Evolutionary conservation across 805 yeast species (phyloP).

Genomic region (Saccharomycopsis sp.): DNA sequence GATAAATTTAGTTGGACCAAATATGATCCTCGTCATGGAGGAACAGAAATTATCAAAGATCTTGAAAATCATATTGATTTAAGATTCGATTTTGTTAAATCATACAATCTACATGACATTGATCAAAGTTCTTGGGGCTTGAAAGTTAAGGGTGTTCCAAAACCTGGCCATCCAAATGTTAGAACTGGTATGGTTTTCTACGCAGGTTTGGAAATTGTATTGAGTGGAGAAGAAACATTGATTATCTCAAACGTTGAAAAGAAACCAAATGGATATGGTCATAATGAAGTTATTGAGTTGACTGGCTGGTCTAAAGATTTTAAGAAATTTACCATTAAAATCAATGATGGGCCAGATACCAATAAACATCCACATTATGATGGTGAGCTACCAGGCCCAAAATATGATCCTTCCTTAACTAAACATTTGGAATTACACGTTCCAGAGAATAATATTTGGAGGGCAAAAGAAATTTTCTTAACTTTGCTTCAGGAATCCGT

Average conservation of each 20-base stretch:
- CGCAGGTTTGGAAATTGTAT: conserved; percentile 58
- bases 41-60: conserved; percentile 70
- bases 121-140: conserved; percentile 73
- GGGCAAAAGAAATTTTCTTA: conserved; percentile 66
- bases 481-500: conserved; percentile 66
- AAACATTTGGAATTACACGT: conserved; percentile 64
- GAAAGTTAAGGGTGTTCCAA: conserved; percentile 60
- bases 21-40: conserved; percentile 86
- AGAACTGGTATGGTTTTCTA: conserved; percentile 70
- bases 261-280: conserved; percentile 26
- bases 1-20: conserved; percentile 76
- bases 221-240: conserved; percentile 22
- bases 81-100: conserved; percentile 68
- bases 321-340: conserved; percentile 53
- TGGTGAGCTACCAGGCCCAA: conserved; percentile 30
- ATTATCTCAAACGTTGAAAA: conserved; percentile 32
- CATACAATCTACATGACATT: conserved; percentile 33
- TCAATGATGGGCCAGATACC: conserved; percentile 48
- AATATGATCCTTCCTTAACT: conserved; percentile 49
- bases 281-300: conserved; percentile 35
- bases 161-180: conserved; percentile 38
- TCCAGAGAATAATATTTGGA: conserved; percentile 71
- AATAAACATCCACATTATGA: conserved; percentile 36
- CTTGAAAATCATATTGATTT: conserved; percentile 53
- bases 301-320: conserved; percentile 56